A percentile compares a stretch with the other conserved stretches of the same genome.
Evolutionary conservation across 371 early-diverging fungal species (phyloP).

Genomic region (Capniomyces stellatus): DNA sequence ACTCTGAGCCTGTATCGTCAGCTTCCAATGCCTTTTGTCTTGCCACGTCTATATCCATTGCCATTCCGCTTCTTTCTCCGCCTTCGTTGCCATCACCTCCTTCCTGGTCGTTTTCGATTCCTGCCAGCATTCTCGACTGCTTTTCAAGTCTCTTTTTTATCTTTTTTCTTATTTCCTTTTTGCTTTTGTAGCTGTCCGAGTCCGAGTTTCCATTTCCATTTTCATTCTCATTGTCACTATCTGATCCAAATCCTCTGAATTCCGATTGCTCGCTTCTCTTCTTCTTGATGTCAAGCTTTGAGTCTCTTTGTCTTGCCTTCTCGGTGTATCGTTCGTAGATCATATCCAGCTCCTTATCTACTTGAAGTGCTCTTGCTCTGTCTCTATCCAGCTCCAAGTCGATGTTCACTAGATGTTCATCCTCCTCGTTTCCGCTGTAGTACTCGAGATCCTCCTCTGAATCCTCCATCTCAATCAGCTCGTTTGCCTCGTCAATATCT

Average conservation of each 20-base stretch:
- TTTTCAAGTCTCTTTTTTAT: too few species aligned
- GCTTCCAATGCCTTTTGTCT: conserved; percentile 11
- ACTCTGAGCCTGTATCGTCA: conserved; percentile 1
- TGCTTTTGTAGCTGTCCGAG: not conserved
- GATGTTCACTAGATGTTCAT: conserved; percentile 29
- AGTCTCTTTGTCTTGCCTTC: conserved; percentile 51
- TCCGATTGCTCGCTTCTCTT: conserved; percentile 43
- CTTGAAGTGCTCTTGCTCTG: conserved; percentile 8
- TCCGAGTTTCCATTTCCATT: conserved; percentile 19
- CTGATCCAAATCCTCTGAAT: conserved; percentile 37
- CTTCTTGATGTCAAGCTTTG: conserved; percentile 50
- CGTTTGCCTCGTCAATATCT: conserved; percentile 2
- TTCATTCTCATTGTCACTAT: conserved; percentile 17
- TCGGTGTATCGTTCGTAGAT: conserved; percentile 51
- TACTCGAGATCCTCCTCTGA: conserved; percentile 20
- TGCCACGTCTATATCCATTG: not conserved
- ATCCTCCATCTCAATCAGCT: conserved; percentile 17
- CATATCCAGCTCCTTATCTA: conserved; percentile 58
- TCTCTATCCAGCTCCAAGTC: conserved; percentile 15
- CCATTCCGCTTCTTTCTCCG: not conserved
- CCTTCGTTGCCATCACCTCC: too few species aligned
- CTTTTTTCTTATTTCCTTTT: too few species aligned
- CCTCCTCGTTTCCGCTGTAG: conserved; percentile 21
- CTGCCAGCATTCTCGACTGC: too few species aligned
- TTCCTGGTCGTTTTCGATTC: too few species aligned